phyloP scores from a whole-genome alignment of 78 protist genomes.

The Dictyostelium discoideum region dicty_2.7 NC_007088.5:6408501-6409000 shows the following conservation, averaged over 20 bases:
- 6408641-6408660: not conserved
- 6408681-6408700: not conserved
- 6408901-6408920: not conserved
- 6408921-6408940: conserved; percentile 26
- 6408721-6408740: not conserved
- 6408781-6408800: too few relatives aligned
- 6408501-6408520: too few relatives aligned
- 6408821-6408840: not conserved
- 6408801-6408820: too few relatives aligned
- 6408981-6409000: conserved; percentile 27
- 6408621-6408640: not conserved
- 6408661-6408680: not conserved
- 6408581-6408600: not conserved
- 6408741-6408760: not conserved
- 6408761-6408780: too few relatives aligned
- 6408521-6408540: too few relatives aligned
- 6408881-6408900: not conserved
- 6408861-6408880: conserved; percentile 28
- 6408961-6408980: not conserved
- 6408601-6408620: not conserved
- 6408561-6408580: not conserved
- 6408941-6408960: conserved; percentile 47
- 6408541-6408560: too few relatives aligned
- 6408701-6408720: not conserved
- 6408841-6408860: not conserved